Evolutionary conservation across 23 red algal genomes (phyloP), one percentile per base, ranked within the genome.

Genomic region (Gracilaria domingensis): DNA sequence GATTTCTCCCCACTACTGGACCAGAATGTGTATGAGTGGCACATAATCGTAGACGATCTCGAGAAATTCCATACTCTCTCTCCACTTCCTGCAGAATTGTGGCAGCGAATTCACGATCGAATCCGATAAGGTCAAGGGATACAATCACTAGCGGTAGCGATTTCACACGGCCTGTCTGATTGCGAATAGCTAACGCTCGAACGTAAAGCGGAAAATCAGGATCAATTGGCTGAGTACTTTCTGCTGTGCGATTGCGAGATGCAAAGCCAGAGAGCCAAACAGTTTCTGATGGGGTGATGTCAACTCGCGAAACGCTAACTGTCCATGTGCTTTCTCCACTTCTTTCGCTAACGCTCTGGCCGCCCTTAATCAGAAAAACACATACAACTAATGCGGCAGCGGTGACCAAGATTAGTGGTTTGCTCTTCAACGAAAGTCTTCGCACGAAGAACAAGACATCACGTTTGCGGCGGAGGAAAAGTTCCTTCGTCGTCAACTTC

Each of bases 11-110:
- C 6, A 94, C 91, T 1, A 87, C 91, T 6, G 91, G 91, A 26
- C 91, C 91, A 39, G 91, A 94, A 42, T 94, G 91, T 9, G 91
- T 94, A 80, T 94, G 91, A 29, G 44, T 87, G n/a, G 75, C 51
- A 54, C 61, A 65, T 4, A 94, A 24, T 26, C 83, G 80, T 20
- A 94, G 32, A 30, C 51, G 42, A 17, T 62, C 72, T 32, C 91
- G 58, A 34, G 80, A 69, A 57, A 94, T 60, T 47, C 82, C 74
- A 58, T 48, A 60, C 38, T 80, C 58, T 7, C n/a, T 85, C 13
- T 49, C 69, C 16, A 60, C 32, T 1, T 66, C 36, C 13, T 38
- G 67, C 34, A 47, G 38, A 40, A 94, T 57, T 30, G 38, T 17
- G 16, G 23, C 50, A 38, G 80, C 71, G 32, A 87, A 55, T 26